Percentiles rank a stretch among this genome's conserved stretches.
Evolutionary conservation across 768 basidiomycete species (phyloP).

Genomic region (Hemileccinum rubropunctum): DNA sequence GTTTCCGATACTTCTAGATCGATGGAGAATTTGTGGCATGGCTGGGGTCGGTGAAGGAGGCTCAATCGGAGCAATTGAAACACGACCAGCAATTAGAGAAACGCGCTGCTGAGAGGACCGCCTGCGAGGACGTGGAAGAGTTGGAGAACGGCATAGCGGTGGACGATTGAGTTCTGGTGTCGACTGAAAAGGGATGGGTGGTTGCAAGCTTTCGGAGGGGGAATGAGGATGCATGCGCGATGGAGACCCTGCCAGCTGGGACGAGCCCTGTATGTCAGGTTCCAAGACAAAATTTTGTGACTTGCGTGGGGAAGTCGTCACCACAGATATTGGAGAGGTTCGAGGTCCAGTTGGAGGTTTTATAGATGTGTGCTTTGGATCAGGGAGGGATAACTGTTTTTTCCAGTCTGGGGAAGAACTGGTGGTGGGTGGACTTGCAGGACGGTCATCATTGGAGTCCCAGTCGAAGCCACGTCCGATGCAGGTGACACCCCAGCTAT

Average conservation of each 20-base stretch:
- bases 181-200: slow-evolving; percentile 20
- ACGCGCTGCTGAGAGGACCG: slow-evolving; percentile 84
- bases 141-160: slow-evolving; percentile 46
- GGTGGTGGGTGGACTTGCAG: slow-evolving; percentile 5
- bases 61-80: slow-evolving; percentile 74
- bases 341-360: slow-evolving; percentile 8
- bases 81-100: slow-evolving; percentile 78
- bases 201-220: slow-evolving; percentile 18
- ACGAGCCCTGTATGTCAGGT: slow-evolving; percentile 26
- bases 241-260: slow-evolving; percentile 34
- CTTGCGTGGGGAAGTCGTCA: slow-evolving; percentile 26
- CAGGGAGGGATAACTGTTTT: slow-evolving; percentile 7
- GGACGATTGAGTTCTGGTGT: slow-evolving; percentile 24
- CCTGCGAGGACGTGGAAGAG: slow-evolving; percentile 63
- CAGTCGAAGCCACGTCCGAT: slow-evolving; percentile 83
- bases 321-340: slow-evolving; percentile 14
- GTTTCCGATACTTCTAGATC: slow-evolving; percentile 62
- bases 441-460: slow-evolving; percentile 44
- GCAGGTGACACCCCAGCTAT: slow-evolving; percentile 84
- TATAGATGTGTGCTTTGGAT: slow-evolving; percentile 11
- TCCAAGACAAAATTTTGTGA: slow-evolving; percentile 21
- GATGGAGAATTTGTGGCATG: slow-evolving; percentile 60
- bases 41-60: slow-evolving; percentile 63
- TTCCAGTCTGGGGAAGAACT: slow-evolving; percentile 7
- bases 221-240: slow-evolving; percentile 36